Evolutionary conservation across 805 yeast species (phyloP).

Genomic region (Saccharomycopsis schoenii): DNA sequence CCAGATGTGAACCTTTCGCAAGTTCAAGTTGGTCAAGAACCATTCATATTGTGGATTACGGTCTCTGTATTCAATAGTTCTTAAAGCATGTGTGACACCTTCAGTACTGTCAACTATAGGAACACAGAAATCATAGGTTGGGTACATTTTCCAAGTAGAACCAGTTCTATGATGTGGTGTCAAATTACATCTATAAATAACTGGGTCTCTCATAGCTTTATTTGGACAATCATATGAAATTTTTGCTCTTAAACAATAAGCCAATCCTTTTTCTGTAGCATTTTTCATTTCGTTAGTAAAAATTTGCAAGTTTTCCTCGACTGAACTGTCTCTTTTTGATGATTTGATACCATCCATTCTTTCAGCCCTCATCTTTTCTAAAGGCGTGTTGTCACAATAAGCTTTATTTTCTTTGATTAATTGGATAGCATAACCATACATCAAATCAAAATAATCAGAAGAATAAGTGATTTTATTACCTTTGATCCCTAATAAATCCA

Average conservation of each 20-base stretch:
- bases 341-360: slow-evolving; percentile 96
- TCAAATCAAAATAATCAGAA: slow-evolving; percentile 84
- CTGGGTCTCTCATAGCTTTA: slow-evolving; percentile 97
- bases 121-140: slow-evolving; percentile 97
- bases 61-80: slow-evolving; percentile 98
- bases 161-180: slow-evolving; percentile 99
- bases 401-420: slow-evolving; percentile 95
- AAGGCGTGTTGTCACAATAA: slow-evolving; percentile 93
- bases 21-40: slow-evolving; percentile 71
- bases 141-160: slow-evolving; percentile 86
- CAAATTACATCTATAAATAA: slow-evolving; percentile 91
- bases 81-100: slow-evolving; percentile 95
- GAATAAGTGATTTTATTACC: slow-evolving; percentile 86
- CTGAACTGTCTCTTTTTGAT: slow-evolving; percentile 81
- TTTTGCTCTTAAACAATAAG: slow-evolving; percentile 93
- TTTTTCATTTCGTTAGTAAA: slow-evolving; percentile 89
- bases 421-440: slow-evolving; percentile 79
- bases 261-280: slow-evolving; percentile 87
- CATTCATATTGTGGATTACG: slow-evolving; percentile 97
- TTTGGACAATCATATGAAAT: slow-evolving; percentile 84
- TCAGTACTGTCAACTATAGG: slow-evolving; percentile 93
- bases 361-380: slow-evolving; percentile 94
- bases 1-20: slow-evolving; percentile 95
- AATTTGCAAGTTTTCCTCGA: slow-evolving; percentile 82
- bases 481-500: slow-evolving; percentile 80